phyloP scores from a whole-genome alignment of 495 filamentous ascomycete species.

The Podospora pseudoanserina region DNA sequence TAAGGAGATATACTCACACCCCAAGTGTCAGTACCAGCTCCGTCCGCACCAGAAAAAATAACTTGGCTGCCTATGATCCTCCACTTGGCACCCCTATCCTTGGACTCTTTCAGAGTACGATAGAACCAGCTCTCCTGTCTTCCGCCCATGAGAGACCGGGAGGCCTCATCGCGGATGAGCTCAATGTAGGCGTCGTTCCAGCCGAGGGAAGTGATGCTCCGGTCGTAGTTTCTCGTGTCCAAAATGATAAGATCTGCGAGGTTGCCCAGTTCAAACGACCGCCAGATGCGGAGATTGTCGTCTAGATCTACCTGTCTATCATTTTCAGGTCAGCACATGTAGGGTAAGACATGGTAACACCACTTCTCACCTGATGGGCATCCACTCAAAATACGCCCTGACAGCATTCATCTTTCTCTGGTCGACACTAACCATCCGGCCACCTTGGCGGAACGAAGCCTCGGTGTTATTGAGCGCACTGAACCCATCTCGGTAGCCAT shows the following conservation, averaged over 20 bases:
- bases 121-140: slow-evolving; percentile 66
- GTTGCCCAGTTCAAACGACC: slow-evolving; percentile 57
- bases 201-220: slow-evolving; percentile 46
- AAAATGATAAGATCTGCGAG: slow-evolving; percentile 62
- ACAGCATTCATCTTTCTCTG: slow-evolving; percentile 67
- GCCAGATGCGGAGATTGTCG: slow-evolving; percentile 64
- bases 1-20: slow-evolving; percentile 5
- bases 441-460: slow-evolving; percentile 55
- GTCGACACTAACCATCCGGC: slow-evolving; percentile 55
- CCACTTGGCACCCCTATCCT: slow-evolving; percentile 55
- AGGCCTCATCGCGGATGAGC: slow-evolving; percentile 54
- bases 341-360: not conserved
- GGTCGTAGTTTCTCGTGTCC: slow-evolving; percentile 62
- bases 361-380: slow-evolving; percentile 28
- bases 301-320: slow-evolving; percentile 59
- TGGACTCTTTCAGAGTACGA: slow-evolving; percentile 47
- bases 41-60: slow-evolving; percentile 50
- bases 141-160: slow-evolving; percentile 57
- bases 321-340: slow-evolving; percentile 17
- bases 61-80: slow-evolving; percentile 61
- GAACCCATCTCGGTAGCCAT: slow-evolving; percentile 55
- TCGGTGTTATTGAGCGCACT: slow-evolving; percentile 61
- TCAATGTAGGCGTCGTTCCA: slow-evolving; percentile 57
- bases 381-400: slow-evolving; percentile 66
- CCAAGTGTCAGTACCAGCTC: slow-evolving; percentile 33